Conservation (phyloP, 2,329 filamentous ascomycete species). For the Macrophomina tecta region DNA sequence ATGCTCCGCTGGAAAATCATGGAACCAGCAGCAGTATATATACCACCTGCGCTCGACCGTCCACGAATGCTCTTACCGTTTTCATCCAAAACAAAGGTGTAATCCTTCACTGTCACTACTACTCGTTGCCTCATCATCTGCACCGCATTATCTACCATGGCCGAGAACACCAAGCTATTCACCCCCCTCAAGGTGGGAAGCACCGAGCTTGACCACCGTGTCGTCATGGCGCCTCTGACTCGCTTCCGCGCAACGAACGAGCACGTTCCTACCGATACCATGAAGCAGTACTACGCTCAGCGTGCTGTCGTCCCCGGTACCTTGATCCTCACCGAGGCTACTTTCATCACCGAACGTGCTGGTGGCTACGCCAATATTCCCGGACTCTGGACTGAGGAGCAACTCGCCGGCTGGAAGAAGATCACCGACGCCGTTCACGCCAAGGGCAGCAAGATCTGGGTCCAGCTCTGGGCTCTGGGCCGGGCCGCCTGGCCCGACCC, state of each 20-base stretch:
- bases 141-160: not conserved
- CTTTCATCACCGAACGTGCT: conserved; percentile 41
- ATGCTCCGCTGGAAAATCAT: not conserved
- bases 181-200: conserved; percentile 37
- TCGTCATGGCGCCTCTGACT: conserved; percentile 40
- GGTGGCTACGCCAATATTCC: conserved; percentile 38
- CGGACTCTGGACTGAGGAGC: conserved; percentile 46
- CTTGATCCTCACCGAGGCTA: conserved; percentile 42
- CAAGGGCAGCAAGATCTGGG: conserved; percentile 65
- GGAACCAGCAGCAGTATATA: not conserved
- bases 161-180: conserved; percentile 34
- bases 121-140: no score
- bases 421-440: conserved; percentile 68
- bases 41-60: not conserved
- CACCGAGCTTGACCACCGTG: conserved; percentile 36
- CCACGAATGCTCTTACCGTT: no score
- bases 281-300: conserved; percentile 43
- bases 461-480: conserved; percentile 68
- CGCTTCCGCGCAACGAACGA: conserved; percentile 54
- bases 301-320: conserved; percentile 40
- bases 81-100: no score
- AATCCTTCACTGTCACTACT: no score
- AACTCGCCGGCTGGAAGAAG: conserved; percentile 65
- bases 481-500: conserved; percentile 55
- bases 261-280: conserved; percentile 52